Evolutionary conservation across 495 filamentous ascomycete species (phyloP), one percentile per base, ranked within the genome.

Genomic region (Xylaria longipes): DNA sequence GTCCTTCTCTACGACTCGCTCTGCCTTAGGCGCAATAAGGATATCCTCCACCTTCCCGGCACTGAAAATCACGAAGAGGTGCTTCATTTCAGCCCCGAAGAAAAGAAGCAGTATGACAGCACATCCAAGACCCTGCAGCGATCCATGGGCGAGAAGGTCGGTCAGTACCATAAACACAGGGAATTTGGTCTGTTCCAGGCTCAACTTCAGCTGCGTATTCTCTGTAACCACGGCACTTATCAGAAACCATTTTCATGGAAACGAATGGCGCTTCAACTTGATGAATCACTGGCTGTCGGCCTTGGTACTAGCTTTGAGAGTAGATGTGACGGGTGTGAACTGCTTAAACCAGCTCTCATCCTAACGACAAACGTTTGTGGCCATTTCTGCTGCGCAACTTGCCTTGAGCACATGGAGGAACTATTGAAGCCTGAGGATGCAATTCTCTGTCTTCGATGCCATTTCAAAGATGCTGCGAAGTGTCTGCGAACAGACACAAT

Each of bases 201-300:
- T 3, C 73, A 81, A n/a, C 63, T 85, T 11, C 82, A 82, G 58
- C 76, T 87, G 11, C 79, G 85, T 3, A 75, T 81, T 7, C 73
- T 87, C 6, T 86, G 84, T 71, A 86, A 86, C 65, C 82, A 85
- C 70, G 84, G 84, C 11, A 84, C 84, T 2, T 83, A 74, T 64
- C 81, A 85, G 50, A 73, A 79, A 66, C 71, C 65, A 3, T 79
- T 83, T 70, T 79, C 77, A 14, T 80, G 82, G 80, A 74, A 74
- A 50, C 73, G 75, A 65, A 74, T 76, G 9, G 74, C 76, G 54
- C 27, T 78, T 27, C 50, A 68, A 17, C 76, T 75, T 27, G 66
- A 80, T 25, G 76, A 80, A 46, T 72, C 77, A 8, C 39, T 65
- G 29, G 65, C 73, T 65, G 64, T 50, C 37, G 72, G 65, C 61